A percentile compares a stretch with the other conserved stretches of the same genome.
Conservation (phyloP, 2,329 filamentous ascomycete genomes). For the Nothomitra cinnamomea region DNA sequence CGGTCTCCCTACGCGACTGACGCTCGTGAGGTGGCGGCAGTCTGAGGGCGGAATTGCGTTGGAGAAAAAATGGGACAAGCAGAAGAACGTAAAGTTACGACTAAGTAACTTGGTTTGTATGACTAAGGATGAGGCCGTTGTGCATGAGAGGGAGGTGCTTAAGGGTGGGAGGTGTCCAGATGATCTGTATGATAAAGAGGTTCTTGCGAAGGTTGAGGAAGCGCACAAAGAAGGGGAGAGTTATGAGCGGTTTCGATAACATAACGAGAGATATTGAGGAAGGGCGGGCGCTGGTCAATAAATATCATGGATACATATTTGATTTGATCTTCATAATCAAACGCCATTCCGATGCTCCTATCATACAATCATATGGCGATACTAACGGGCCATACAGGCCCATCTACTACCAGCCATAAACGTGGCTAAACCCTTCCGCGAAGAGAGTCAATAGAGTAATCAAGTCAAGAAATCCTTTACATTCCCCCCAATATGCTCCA, state of each 20-base stretch:
- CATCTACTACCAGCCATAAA: too few species aligned
- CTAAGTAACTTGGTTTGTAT: constrained; percentile 67
- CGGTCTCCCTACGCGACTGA: constrained; percentile 61
- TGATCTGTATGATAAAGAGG: constrained; percentile 55
- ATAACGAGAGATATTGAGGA: background rate
- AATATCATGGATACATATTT: background rate
- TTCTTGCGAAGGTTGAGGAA: constrained; percentile 48
- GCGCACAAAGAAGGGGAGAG: constrained; percentile 49
- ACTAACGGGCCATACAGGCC: too few species aligned
- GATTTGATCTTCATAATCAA: too few species aligned
- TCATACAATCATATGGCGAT: too few species aligned
- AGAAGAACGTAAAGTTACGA: constrained; percentile 55
- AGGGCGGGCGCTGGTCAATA: background rate
- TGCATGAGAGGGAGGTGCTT: constrained; percentile 67
- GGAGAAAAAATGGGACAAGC: constrained; percentile 26
- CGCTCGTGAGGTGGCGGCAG: constrained; percentile 63
- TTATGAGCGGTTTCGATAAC: constrained; percentile 31
- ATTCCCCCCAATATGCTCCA: constrained; percentile 79
- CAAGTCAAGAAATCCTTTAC: constrained; percentile 55
- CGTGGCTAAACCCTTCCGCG: too few species aligned
- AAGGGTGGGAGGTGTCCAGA: constrained; percentile 48
- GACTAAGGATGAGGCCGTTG: constrained; percentile 76
- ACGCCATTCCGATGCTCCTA: too few species aligned
- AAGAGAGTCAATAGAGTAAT: background rate
- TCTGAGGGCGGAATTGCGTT: constrained; percentile 25